Percentiles rank a stretch among this genome's conserved stretches.
Evolutionary conservation across 129 eudicot species (phyloP).

Genomic region (Solidago caesia): DNA sequence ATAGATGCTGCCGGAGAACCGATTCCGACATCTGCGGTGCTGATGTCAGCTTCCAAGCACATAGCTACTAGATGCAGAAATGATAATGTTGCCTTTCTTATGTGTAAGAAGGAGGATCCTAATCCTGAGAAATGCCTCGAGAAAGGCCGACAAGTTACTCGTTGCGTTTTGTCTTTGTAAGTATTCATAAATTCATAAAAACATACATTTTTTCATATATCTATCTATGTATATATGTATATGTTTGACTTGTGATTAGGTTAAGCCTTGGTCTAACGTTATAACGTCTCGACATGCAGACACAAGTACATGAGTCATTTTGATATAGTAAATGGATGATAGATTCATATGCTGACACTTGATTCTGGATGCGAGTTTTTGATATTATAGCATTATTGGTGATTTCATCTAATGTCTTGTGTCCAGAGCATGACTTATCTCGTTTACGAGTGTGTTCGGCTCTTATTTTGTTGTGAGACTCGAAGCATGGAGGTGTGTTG

Average conservation of each 20-base stretch:
- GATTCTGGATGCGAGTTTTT: background rate
- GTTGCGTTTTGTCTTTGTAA: constrained; percentile 80
- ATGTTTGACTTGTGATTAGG: background rate
- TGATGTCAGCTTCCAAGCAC: constrained; percentile 86
- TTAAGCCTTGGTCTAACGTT: background rate
- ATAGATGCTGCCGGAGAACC: constrained; percentile 57
- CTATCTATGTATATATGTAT: background rate
- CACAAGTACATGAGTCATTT: background rate
- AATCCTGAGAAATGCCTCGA: constrained; percentile 96
- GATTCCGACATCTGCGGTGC: constrained; percentile 74
- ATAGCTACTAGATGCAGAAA: constrained; percentile 66
- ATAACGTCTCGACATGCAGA: background rate
- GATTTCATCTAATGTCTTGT: background rate
- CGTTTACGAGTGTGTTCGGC: background rate
- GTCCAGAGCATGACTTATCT: background rate
- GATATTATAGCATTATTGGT: background rate
- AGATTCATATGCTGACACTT: background rate
- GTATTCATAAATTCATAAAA: constrained; percentile 7
- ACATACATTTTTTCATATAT: too few relatives aligned
- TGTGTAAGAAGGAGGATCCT: constrained; percentile 89
- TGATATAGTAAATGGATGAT: background rate
- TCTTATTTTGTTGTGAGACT: background rate
- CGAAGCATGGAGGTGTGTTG: background rate
- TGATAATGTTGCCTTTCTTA: constrained; percentile 74
- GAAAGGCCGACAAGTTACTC: constrained; percentile 78